A percentile compares a stretch with the other conserved stretches of the same genome.
phyloP scores from a whole-genome alignment of 2,329 filamentous ascomycete genomes.

The Epichloe brachyelytri region DNA sequence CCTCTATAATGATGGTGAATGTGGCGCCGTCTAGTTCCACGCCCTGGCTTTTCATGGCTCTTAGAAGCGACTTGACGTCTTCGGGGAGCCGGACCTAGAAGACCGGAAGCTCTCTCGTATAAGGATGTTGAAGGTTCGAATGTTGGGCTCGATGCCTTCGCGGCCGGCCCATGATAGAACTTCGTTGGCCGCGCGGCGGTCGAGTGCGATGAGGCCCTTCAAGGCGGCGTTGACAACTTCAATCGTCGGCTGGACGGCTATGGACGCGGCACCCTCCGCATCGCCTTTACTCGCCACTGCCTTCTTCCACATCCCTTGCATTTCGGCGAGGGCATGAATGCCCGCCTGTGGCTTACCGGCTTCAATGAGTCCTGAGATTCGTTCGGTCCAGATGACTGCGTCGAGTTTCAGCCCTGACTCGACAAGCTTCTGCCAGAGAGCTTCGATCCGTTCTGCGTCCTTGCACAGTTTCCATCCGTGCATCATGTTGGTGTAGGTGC shows the following conservation, averaged over 20 bases:
- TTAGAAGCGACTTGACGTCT: constrained; percentile 40
- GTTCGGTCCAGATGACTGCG: constrained; percentile 52
- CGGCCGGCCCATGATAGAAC: constrained; percentile 47
- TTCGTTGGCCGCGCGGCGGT: constrained; percentile 34
- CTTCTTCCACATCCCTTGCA: constrained; percentile 46
- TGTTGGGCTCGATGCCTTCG: constrained; percentile 41
- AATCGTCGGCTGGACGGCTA: constrained; percentile 45
- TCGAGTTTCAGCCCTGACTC: constrained; percentile 48
- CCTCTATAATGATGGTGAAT: constrained; percentile 59
- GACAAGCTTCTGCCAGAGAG: constrained; percentile 54
- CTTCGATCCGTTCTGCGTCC: constrained; percentile 46
- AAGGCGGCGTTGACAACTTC: constrained; percentile 59
- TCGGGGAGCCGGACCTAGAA: constrained; percentile 30
- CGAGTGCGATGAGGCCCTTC: constrained; percentile 43
- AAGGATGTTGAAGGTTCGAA: constrained; percentile 56
- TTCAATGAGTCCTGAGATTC: constrained; percentile 53
- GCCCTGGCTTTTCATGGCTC: constrained; percentile 42
- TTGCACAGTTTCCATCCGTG: constrained; percentile 50
- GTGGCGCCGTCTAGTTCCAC: constrained; percentile 54
- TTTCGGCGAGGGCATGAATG: constrained; percentile 52
- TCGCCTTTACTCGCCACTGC: constrained; percentile 17
- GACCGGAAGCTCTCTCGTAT: constrained; percentile 44
- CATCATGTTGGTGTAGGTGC: constrained; percentile 63
- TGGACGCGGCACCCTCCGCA: constrained; percentile 15
- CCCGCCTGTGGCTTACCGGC: constrained; percentile 39